These are phyloP conservation scores for Xylaria castorea DNA, from an alignment of 495 filamentous ascomycete genomes.

Conservation along the genomic window DNA sequence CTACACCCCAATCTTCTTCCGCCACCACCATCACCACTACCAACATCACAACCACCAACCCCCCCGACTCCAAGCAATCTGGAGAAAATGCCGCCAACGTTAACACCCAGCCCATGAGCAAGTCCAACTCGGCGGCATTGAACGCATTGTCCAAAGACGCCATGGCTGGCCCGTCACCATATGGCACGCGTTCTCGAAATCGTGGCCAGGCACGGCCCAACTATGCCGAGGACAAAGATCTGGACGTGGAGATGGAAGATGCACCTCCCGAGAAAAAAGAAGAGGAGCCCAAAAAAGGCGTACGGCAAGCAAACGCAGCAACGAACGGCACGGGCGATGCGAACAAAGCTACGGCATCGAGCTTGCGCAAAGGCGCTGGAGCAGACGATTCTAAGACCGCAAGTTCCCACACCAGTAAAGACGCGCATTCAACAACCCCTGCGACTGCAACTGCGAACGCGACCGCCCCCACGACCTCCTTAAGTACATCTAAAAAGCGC, in stretches of 20 bases:
- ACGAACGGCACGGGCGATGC: constrained; percentile 39
- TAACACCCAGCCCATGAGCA: constrained; percentile 52
- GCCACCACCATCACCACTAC: constrained; percentile 15
- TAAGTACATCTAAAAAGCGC: constrained; percentile 70
- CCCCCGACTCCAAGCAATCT: constrained; percentile 36
- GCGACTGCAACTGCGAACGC: constrained; percentile 53
- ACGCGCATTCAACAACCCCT: constrained; percentile 35
- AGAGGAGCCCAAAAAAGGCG: constrained; percentile 55
- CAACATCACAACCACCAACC: constrained; percentile 26
- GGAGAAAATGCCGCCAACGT: constrained; percentile 37
- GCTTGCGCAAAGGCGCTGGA: constrained; percentile 52
- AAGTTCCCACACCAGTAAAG: constrained; percentile 38
- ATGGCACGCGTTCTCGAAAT: constrained; percentile 95
- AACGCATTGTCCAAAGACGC: constrained; percentile 47
- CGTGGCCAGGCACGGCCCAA: constrained; percentile 83
- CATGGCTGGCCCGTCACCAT: constrained; percentile 64
- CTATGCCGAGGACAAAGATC: constrained; percentile 95
- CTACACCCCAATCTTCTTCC: constrained; percentile 17
- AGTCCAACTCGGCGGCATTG: constrained; percentile 49
- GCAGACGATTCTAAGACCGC: constrained; percentile 54
- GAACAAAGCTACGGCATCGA: constrained; percentile 46
- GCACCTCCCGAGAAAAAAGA: constrained; percentile 56
- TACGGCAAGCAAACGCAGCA: constrained; percentile 48
- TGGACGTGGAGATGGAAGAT: constrained; percentile 79
- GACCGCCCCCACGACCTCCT: constrained; percentile 60